Percentiles rank a stretch among this genome's conserved stretches.
These are phyloP conservation scores for Cladophialophora immunda DNA, from an alignment of 2,329 filamentous ascomycete species.

Conservation along the genomic window DNA sequence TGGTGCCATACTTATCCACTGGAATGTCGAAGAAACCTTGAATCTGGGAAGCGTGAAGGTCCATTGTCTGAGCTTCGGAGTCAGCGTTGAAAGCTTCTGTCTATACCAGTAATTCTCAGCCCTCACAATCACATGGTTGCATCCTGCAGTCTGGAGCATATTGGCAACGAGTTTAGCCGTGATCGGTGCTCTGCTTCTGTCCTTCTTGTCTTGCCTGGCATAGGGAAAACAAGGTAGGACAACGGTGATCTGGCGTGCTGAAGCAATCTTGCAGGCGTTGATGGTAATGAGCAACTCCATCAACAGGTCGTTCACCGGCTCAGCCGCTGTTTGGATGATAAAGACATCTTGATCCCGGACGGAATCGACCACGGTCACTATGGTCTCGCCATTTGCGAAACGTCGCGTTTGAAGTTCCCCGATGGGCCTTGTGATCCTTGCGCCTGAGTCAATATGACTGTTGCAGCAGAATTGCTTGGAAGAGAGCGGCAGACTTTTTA, in stretches of 20 bases:
- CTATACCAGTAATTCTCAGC: no score
- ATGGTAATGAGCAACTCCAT: slow-evolving; percentile 97
- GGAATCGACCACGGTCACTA: slow-evolving; percentile 93
- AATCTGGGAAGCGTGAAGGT: slow-evolving; percentile 91
- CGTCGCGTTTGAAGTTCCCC: background rate
- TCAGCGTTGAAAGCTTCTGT: no score
- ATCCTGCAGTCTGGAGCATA: slow-evolving; percentile 89
- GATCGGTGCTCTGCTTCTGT: slow-evolving; percentile 83
- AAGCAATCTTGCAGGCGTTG: slow-evolving; percentile 91
- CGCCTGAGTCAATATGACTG: no score
- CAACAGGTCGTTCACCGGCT: slow-evolving; percentile 91
- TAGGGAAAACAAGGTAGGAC: slow-evolving; percentile 88
- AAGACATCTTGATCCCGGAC: slow-evolving; percentile 98
- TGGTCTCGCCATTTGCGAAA: slow-evolving; percentile 91
- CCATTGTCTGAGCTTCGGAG: slow-evolving; percentile 70
- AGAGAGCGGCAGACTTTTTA: no score
- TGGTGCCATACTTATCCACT: slow-evolving; percentile 64
- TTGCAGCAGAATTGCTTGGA: no score
- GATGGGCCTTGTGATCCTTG: no score
- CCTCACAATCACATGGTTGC: slow-evolving; percentile 70
- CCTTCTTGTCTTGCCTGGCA: slow-evolving; percentile 95
- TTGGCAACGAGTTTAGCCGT: slow-evolving; percentile 82
- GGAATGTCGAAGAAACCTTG: slow-evolving; percentile 92
- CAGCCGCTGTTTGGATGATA: slow-evolving; percentile 92
- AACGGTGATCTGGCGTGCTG: slow-evolving; percentile 73